These are phyloP conservation scores for Curvularia verruculosa DNA, from an alignment of 2,329 filamentous ascomycete species.

Conservation along the genomic window DNA sequence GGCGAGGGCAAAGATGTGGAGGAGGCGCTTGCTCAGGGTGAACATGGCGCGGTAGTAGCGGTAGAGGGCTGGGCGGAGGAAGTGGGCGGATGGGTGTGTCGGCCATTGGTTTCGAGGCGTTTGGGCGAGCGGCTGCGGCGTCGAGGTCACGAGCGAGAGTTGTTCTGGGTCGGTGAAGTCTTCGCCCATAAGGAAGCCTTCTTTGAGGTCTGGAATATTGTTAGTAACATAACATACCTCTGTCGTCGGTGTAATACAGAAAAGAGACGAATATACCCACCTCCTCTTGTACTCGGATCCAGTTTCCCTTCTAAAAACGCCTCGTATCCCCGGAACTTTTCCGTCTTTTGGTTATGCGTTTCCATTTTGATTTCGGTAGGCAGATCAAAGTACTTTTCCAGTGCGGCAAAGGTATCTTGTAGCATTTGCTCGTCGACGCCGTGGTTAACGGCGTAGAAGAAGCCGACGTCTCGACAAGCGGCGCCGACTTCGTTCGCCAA, in stretches of 20 bases:
- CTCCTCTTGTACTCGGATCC: constrained; percentile 44
- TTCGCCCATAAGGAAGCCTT: constrained; percentile 47
- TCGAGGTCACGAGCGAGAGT: constrained; percentile 26
- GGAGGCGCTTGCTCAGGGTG: constrained; percentile 41
- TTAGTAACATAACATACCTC: too few species aligned
- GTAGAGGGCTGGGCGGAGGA: constrained; percentile 42
- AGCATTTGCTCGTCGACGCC: constrained; percentile 37
- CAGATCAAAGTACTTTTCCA: constrained; percentile 41
- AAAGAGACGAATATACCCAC: constrained; percentile 14
- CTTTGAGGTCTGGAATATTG: constrained; percentile 44
- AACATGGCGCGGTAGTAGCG: constrained; percentile 42
- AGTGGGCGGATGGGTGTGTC: constrained; percentile 31
- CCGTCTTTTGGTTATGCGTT: constrained; percentile 44
- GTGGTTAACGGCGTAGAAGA: constrained; percentile 45
- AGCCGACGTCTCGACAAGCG: constrained; percentile 43
- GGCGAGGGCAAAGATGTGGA: constrained; percentile 48
- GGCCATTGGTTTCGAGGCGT: constrained; percentile 43
- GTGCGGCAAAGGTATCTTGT: constrained; percentile 37
- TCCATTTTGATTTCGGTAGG: constrained; percentile 46
- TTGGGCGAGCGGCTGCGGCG: constrained; percentile 19
- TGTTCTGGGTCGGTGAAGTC: constrained; percentile 44
- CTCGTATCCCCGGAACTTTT: constrained; percentile 46
- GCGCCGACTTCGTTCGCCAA: constrained; percentile 39
- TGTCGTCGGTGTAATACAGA: too few species aligned
- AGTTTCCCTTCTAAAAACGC: constrained; percentile 46